Evolutionary conservation across 768 basidiomycete species (phyloP).

Genomic region (Dioszegia crocea): DNA sequence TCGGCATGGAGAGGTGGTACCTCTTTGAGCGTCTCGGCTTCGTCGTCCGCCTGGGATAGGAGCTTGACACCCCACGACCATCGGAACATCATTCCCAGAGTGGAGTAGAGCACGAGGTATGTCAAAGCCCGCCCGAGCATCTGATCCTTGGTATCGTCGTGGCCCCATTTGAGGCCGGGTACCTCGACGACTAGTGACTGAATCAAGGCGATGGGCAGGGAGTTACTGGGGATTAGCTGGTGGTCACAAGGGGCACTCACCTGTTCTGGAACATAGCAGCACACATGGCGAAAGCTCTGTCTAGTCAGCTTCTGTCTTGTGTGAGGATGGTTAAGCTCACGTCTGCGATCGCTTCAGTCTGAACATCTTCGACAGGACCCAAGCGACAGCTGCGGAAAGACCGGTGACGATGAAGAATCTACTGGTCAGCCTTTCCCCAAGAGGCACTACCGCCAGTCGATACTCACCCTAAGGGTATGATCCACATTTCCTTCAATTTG

Average conservation of each 20-base stretch:
- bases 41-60: constrained; percentile 67
- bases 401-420: constrained; percentile 75
- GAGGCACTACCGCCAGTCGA: too few species aligned
- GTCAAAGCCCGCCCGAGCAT: constrained; percentile 72
- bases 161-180: constrained; percentile 72
- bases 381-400: constrained; percentile 68
- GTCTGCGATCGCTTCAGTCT: constrained; percentile 71
- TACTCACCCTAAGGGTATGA: constrained; percentile 47
- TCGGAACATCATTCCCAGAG: constrained; percentile 89
- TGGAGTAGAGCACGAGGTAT: constrained; percentile 72
- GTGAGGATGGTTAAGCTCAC: constrained; percentile 51
- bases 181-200: constrained; percentile 75
- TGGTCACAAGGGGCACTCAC: constrained; percentile 14
- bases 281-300: constrained; percentile 49
- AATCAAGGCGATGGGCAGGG: constrained; percentile 88
- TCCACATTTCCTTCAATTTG: constrained; percentile 50
- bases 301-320: constrained; percentile 2
- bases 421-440: background rate
- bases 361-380: constrained; percentile 60
- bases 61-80: constrained; percentile 91
- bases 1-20: constrained; percentile 12
- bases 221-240: constrained; percentile 67
- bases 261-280: constrained; percentile 50
- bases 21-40: constrained; percentile 25
- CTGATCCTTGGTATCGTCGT: constrained; percentile 72